A percentile compares a stretch with the other conserved stretches of the same genome.
Evolutionary conservation across 2,329 filamentous ascomycete genomes (phyloP).

Genomic region (Hypoxylon rubiginosum): DNA sequence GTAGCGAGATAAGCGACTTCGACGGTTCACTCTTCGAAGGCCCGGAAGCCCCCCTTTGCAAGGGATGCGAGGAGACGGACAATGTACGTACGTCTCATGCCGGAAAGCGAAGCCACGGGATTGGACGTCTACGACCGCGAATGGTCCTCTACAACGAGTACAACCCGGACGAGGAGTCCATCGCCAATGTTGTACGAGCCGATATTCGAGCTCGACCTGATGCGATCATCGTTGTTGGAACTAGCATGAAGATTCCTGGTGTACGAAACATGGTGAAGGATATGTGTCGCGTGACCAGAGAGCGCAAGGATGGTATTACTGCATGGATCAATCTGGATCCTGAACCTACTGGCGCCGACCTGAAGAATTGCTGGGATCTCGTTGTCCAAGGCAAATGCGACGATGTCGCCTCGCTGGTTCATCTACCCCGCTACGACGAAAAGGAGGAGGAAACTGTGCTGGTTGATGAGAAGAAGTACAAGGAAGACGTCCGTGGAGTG

Average conservation of each 20-base stretch:
- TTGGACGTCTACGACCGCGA: constrained; percentile 88
- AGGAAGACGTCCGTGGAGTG: constrained; percentile 56
- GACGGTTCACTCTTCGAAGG: constrained; percentile 85
- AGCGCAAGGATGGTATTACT: constrained; percentile 84
- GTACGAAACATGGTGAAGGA: constrained; percentile 91
- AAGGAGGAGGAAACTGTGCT: constrained; percentile 63
- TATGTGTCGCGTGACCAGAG: constrained; percentile 88
- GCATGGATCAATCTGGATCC: constrained; percentile 95
- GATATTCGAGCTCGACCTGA: constrained; percentile 90
- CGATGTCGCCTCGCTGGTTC: constrained; percentile 81
- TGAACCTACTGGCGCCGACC: constrained; percentile 83
- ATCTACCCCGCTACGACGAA: constrained; percentile 71
- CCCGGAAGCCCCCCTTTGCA: constrained; percentile 84
- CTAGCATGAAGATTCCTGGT: constrained; percentile 94
- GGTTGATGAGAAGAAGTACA: constrained; percentile 59
- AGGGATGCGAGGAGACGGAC: constrained; percentile 80
- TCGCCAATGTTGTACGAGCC: constrained; percentile 88
- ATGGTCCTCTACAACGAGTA: constrained; percentile 98
- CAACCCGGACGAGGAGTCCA: constrained; percentile 96
- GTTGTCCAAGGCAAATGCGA: constrained; percentile 90
- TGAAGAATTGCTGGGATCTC: constrained; percentile 94
- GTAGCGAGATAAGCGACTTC: constrained; percentile 81
- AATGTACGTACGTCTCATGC: constrained; percentile 79
- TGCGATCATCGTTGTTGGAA: constrained; percentile 94
- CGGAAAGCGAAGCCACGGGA: constrained; percentile 92